phyloP scores from a whole-genome alignment of 2,329 filamentous ascomycete species.

The Cladosporium cucumerinum region DNA sequence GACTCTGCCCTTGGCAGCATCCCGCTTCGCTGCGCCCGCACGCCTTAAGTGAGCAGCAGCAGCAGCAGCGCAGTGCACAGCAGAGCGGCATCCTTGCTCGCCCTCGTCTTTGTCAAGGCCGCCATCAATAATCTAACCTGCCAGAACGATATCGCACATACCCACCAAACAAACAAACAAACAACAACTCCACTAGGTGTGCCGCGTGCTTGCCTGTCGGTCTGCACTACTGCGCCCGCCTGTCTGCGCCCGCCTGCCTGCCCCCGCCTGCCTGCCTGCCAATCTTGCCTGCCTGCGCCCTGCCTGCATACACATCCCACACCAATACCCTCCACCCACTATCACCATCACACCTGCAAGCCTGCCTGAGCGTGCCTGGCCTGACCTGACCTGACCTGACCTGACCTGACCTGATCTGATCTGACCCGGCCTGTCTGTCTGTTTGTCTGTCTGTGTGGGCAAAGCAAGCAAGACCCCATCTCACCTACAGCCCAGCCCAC shows the following conservation, averaged over 20 bases:
- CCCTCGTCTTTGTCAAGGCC: not conserved
- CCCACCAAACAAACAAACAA: not conserved
- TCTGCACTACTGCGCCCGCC: not conserved
- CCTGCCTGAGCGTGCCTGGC: constrained; percentile 3
- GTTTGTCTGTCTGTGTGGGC: not conserved
- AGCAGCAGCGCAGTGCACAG: too few relatives aligned
- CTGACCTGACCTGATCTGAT: not conserved
- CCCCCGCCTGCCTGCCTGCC: too few relatives aligned
- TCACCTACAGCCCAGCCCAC: constrained; percentile 5
- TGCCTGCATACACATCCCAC: not conserved
- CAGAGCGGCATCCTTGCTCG: not conserved
- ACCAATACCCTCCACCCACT: not conserved
- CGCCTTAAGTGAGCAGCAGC: not conserved
- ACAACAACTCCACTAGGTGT: too few relatives aligned
- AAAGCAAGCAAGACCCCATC: not conserved
- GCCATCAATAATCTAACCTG: not conserved
- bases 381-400: not conserved
- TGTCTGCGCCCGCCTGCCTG: not conserved
- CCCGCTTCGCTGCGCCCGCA: not conserved
- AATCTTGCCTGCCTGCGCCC: not conserved
- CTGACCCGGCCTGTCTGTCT: not conserved
- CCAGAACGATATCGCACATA: not conserved
- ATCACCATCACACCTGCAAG: not conserved
- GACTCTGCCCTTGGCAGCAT: constrained; percentile 6
- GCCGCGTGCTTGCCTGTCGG: not conserved